Evolutionary conservation across 768 basidiomycete genomes (phyloP), one percentile per base, ranked within the genome.

Genomic region (Phallus indusiatus): DNA sequence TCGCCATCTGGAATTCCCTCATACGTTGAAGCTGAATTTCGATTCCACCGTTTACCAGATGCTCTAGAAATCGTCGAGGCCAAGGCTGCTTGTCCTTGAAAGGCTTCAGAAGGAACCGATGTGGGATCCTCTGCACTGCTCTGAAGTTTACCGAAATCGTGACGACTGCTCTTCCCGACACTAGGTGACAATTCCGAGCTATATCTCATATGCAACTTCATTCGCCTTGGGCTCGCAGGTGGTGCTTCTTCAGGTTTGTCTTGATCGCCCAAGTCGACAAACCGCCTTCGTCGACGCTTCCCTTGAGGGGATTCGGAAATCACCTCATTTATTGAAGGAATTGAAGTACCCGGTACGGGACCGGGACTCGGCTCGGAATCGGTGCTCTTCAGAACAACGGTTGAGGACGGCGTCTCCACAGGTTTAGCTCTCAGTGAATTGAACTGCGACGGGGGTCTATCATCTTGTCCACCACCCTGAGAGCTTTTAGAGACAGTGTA

Each of bases 231-330:
- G 28, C 16, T 57, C 56, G 14, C n/a, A 18, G 57, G 22, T 34
- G n/a, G 9, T 22, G 37, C 42, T 59, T 54, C 59, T 47, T 60
- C 48, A 33, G 47, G 75, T 61, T 73, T 77, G 33, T 69, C 67
- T 42, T 61, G 65, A 18, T 64, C 80, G 64, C 86, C 83, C 56
- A 93, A 73, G 63, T 90, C 83, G 20, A 94, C 91, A 56, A 94
- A 86, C 16, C 91, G 84, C 66, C 84, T 86, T 71, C 83, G 85
- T 59, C 77, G 77, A 60, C 79, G 78, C 37, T 76, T 76, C 0
- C 74, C 69, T 0, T 74, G 70, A 16, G 77, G 72, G 1, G 68
- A 64, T 11, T 42, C 14, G 12, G 42, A 11, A 2, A n/a, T 42
- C 5, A 14, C n/a, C 4, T 42, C 14, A 10, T 12, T 12, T 37